Evolutionary conservation across 2,329 filamentous ascomycete species (phyloP).

Genomic region (Aspergillus tubingensis): DNA sequence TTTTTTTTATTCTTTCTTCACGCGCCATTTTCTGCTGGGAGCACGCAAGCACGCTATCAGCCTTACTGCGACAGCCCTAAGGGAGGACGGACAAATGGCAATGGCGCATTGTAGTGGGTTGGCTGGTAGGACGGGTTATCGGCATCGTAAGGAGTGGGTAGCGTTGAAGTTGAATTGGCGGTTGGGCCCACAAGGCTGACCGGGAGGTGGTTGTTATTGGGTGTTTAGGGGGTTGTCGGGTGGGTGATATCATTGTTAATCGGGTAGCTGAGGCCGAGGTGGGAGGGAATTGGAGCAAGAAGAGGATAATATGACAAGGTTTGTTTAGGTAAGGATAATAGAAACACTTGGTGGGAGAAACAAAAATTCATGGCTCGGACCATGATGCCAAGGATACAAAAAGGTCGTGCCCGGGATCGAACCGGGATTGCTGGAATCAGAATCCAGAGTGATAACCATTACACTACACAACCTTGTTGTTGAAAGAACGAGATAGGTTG

Average conservation of each 20-base stretch:
- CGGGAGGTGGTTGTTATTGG: background rate
- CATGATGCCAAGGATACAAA: background rate
- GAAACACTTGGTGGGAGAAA: too few species aligned
- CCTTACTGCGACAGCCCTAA: slow-evolving; percentile 3
- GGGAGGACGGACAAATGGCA: background rate
- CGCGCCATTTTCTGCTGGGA: background rate
- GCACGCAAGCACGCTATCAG: slow-evolving; percentile 3
- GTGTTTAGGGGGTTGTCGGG: background rate
- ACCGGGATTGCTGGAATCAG: background rate
- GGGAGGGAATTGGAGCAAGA: too few species aligned
- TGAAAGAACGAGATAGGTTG: background rate
- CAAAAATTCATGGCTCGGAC: background rate
- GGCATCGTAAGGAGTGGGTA: background rate
- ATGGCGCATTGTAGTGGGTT: background rate
- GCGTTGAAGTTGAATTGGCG: background rate
- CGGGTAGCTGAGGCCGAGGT: too few species aligned
- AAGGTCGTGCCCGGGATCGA: background rate
- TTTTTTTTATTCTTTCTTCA: background rate
- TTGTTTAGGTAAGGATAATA: too few species aligned
- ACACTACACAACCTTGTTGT: background rate
- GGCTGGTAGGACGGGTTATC: background rate
- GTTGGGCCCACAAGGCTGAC: slow-evolving; percentile 8
- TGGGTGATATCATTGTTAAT: background rate
- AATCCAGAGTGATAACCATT: too few species aligned
- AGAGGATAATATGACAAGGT: too few species aligned